Conservation (phyloP, 352 stramenopile species). For the Aphanomyces astaci region DNA sequence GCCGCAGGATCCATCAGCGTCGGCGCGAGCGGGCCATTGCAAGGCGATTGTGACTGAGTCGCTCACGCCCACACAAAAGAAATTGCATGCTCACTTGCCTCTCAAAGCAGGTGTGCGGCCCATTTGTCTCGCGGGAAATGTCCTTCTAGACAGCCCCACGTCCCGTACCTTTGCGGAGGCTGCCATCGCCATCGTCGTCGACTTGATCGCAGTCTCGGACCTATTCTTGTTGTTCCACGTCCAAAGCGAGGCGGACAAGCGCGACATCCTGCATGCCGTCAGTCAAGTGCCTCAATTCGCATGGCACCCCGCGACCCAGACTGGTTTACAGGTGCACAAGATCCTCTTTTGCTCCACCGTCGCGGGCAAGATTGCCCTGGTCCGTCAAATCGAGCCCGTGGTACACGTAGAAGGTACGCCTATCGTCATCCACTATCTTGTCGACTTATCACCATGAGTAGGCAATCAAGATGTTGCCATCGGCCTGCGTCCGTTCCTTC, state of each 20-base stretch:
- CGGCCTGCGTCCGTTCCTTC: conserved; percentile 10
- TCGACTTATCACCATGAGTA: not conserved
- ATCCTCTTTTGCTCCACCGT: conserved; percentile 75
- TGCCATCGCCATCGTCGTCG: not conserved
- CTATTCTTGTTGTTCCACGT: conserved; percentile 20
- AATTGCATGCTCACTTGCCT: conserved; percentile 10
- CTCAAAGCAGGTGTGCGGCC: not conserved
- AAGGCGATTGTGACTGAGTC: not conserved
- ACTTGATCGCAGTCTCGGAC: conserved; percentile 10
- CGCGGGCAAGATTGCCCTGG: conserved; percentile 74
- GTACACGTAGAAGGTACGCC: conserved; percentile 72
- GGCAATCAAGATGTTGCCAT: conserved; percentile 3
- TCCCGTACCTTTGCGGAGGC: not conserved
- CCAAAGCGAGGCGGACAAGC: not conserved
- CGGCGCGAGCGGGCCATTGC: conserved; percentile 6
- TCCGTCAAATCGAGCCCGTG: conserved; percentile 80
- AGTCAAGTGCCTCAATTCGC: conserved; percentile 23
- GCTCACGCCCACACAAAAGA: conserved; percentile 2
- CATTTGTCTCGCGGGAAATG: conserved; percentile 18
- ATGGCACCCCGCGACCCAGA: conserved; percentile 26
- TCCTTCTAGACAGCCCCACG: not conserved
- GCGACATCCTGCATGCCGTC: not conserved
- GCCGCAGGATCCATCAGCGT: not conserved
- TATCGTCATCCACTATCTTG: not conserved
- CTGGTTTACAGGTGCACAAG: conserved; percentile 49